Evolutionary conservation across 495 filamentous ascomycete species (phyloP).

Genomic region (Apodospora peruviana): DNA sequence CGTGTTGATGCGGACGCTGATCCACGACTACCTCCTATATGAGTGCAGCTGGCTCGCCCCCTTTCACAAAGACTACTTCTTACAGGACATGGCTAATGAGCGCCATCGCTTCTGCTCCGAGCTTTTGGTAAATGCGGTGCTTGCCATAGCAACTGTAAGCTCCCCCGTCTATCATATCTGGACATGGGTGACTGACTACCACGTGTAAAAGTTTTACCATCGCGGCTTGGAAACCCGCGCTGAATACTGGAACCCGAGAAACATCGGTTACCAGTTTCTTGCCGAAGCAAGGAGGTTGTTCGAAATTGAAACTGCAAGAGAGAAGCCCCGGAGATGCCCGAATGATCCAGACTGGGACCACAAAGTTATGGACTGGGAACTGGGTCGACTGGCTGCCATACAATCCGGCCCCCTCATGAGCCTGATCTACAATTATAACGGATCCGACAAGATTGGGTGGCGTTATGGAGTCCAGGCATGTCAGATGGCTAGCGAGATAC

Average conservation of each 20-base stretch:
- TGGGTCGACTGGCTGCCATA: slow-evolving; percentile 25
- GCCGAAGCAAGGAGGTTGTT: slow-evolving; percentile 36
- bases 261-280: slow-evolving; percentile 31
- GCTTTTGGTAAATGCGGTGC: slow-evolving; percentile 31
- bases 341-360: slow-evolving; percentile 14
- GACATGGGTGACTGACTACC: too few relatives aligned
- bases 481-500: slow-evolving; percentile 28
- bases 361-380: slow-evolving; percentile 18
- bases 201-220: slow-evolving; percentile 23
- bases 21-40: slow-evolving; percentile 31
- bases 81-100: slow-evolving; percentile 29
- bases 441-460: slow-evolving; percentile 31
- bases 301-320: slow-evolving; percentile 23
- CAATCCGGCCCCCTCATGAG: slow-evolving; percentile 28
- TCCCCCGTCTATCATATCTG: not conserved
- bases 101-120: slow-evolving; percentile 29
- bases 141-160: slow-evolving; percentile 34
- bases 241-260: slow-evolving; percentile 33
- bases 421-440: slow-evolving; percentile 24
- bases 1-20: slow-evolving; percentile 24
- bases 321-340: slow-evolving; percentile 8
- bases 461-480: slow-evolving; percentile 25
- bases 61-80: slow-evolving; percentile 33
- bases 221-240: slow-evolving; percentile 22
- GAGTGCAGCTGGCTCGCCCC: slow-evolving; percentile 30